These are phyloP conservation scores for Nothomitra cinnamomea DNA, from an alignment of 2,329 filamentous ascomycete species.

Conservation along the genomic window DNA sequence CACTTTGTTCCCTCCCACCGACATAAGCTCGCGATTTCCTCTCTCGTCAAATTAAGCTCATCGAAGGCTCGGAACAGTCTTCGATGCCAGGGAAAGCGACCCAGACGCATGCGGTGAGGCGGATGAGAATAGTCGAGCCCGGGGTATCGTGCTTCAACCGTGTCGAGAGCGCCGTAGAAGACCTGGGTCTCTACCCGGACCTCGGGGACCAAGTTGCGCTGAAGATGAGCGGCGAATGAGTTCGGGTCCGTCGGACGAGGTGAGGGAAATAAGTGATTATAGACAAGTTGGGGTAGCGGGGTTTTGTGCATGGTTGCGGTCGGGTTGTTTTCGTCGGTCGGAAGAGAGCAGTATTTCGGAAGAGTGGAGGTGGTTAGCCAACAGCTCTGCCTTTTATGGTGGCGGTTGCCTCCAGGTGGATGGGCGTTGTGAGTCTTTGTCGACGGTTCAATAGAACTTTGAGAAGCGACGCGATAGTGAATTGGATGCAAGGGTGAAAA, in stretches of 20 bases:
- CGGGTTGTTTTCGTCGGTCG: background rate
- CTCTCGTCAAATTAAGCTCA: constrained; percentile 45
- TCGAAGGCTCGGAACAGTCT: constrained; percentile 64
- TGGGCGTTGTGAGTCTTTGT: no score
- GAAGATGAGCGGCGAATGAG: constrained; percentile 53
- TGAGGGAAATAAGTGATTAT: constrained; percentile 55
- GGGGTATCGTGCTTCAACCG: constrained; percentile 64
- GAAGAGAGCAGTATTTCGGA: background rate
- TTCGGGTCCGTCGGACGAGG: constrained; percentile 50
- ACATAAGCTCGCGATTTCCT: constrained; percentile 54
- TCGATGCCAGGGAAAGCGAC: constrained; percentile 60
- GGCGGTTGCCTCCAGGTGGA: no score
- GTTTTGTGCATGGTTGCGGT: constrained; percentile 47
- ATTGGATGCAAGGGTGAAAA: no score
- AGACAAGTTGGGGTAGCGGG: constrained; percentile 54
- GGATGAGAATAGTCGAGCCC: constrained; percentile 61
- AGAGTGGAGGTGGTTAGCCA: background rate
- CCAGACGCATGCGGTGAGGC: constrained; percentile 61
- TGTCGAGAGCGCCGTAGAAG: constrained; percentile 66
- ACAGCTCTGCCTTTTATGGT: no score
- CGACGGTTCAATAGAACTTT: no score
- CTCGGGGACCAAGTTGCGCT: constrained; percentile 55
- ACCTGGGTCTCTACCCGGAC: constrained; percentile 62
- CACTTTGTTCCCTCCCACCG: constrained; percentile 73
- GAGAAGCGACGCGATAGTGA: no score